Evolutionary conservation across 495 filamentous ascomycete genomes (phyloP).

Genomic region (Annulohypoxylon maeteangense): DNA sequence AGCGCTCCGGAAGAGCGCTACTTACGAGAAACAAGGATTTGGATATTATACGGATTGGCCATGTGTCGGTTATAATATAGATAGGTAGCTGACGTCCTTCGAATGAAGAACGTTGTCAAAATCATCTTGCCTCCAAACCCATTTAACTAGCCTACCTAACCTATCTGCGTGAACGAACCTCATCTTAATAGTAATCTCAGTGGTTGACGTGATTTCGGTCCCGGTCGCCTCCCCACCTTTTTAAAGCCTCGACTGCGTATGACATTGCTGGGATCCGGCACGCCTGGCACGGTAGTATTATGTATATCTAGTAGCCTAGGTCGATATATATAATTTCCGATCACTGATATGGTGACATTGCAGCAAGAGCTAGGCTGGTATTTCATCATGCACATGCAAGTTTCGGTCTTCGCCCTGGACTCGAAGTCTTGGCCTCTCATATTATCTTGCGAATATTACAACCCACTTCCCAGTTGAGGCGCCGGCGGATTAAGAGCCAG

Average conservation of each 20-base stretch:
- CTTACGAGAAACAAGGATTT: constrained; percentile 28
- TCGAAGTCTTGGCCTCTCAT: constrained; percentile 5
- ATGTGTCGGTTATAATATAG: constrained; percentile 36
- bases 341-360: neutral
- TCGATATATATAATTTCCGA: constrained; percentile 9
- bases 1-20: constrained; percentile 33
- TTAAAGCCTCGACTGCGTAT: neutral
- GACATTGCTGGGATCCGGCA: neutral
- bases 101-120: constrained; percentile 12
- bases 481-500: neutral
- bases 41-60: constrained; percentile 2
- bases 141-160: neutral
- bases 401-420: constrained; percentile 16
- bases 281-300: too few species aligned
- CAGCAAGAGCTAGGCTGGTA: neutral
- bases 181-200: neutral
- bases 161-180: neutral
- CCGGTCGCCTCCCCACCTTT: neutral
- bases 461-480: neutral
- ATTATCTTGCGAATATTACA: neutral
- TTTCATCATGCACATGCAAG: constrained; percentile 18
- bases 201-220: constrained; percentile 1
- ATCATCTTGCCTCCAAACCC: neutral
- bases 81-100: constrained; percentile 23
- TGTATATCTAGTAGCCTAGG: too few species aligned